Evolutionary conservation across 2,329 filamentous ascomycete genomes (phyloP).

Genomic region (Arthrobotrys megalospora): DNA sequence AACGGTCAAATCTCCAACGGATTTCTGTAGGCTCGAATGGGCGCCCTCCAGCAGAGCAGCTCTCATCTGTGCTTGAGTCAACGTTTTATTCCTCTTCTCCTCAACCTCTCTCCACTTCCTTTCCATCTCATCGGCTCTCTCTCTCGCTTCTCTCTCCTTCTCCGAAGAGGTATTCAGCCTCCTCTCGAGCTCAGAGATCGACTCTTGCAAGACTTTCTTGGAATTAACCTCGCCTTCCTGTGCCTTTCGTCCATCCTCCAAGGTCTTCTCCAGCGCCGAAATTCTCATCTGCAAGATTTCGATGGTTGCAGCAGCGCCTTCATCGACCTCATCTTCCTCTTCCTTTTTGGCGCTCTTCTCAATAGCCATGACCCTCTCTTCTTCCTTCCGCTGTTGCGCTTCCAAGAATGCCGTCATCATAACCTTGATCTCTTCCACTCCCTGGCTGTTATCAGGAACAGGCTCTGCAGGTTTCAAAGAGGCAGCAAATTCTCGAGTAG

Average conservation of each 20-base stretch:
- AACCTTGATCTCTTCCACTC: constrained; percentile 21
- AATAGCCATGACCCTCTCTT: not conserved
- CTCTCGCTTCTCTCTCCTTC: constrained; percentile 66
- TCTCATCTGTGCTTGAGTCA: constrained; percentile 74
- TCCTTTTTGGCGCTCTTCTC: constrained; percentile 45
- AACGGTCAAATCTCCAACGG: constrained; percentile 71
- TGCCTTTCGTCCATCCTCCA: constrained; percentile 76
- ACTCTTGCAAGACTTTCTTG: constrained; percentile 80
- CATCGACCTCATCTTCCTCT: constrained; percentile 11
- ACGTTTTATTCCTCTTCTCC: constrained; percentile 76
- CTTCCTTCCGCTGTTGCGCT: constrained; percentile 41
- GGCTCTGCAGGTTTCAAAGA: constrained; percentile 1
- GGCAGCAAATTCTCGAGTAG: constrained; percentile 35
- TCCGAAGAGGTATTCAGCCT: constrained; percentile 62
- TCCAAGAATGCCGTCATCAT: constrained; percentile 57
- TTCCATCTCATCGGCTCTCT: constrained; percentile 76
- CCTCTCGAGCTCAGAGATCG: constrained; percentile 78
- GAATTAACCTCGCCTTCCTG: constrained; percentile 76
- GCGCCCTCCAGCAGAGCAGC: constrained; percentile 78
- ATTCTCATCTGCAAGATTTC: constrained; percentile 73
- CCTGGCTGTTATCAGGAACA: not conserved
- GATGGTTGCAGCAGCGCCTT: constrained; percentile 23
- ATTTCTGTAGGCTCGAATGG: constrained; percentile 73
- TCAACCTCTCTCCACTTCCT: constrained; percentile 78
- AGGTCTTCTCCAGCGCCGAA: constrained; percentile 78